Base-by-base conservation (phyloP, 2,329 filamentous ascomycete species). In the Alternaria consortialis region DNA sequence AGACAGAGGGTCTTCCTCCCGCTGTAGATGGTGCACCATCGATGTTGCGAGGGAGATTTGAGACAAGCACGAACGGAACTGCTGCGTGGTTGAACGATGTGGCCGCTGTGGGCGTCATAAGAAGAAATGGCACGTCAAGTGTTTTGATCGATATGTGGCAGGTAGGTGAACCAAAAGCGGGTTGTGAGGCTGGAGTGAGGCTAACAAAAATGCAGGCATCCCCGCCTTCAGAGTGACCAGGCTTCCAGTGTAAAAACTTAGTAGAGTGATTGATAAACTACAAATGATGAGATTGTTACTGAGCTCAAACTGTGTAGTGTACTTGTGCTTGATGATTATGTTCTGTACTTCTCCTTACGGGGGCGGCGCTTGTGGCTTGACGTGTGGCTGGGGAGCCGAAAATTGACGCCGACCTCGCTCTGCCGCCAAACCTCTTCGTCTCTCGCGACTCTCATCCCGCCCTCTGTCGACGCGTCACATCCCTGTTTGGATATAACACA, bases 11-110 rank as follows among this genome's bases (percentile, higher is more conserved):
- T 0, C 69, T 71, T 15, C 66, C 70, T 7, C 68, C 71, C 15
- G 52, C 27, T 20, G 53, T 68, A 4, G 67, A 68, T 52, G 76
- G 73, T 4, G 32, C 31, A 15, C 63, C 66, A 0, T 67, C 76
- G 27, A 69, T 79, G 65, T 27, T 80, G 58, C 61, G 76, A 9
- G 70, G 74, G 2, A 58, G 70, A 27, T 78, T 80, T 39, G 77
- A 80, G 59, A 78, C 77, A 7, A 70, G 71, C 2, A 64, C 57
- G 5, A 72, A 74, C 48, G 67, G 70, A 47, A 68, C 68, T 7
- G 78, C 77, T 54, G 72, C 74, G 36, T 80, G 77, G 78, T 63
- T 80, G 64, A 80, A 79, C 47, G 75, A 78, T 63, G 67, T 79
- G 34, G 74, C 77, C 15, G 74, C 65, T 17, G 68, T 74, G 15